Percentiles rank a stretch among this genome's conserved stretches.
Evolutionary conservation across 2,329 filamentous ascomycete genomes (phyloP).

Genomic region (Lachnellula hyalina): DNA sequence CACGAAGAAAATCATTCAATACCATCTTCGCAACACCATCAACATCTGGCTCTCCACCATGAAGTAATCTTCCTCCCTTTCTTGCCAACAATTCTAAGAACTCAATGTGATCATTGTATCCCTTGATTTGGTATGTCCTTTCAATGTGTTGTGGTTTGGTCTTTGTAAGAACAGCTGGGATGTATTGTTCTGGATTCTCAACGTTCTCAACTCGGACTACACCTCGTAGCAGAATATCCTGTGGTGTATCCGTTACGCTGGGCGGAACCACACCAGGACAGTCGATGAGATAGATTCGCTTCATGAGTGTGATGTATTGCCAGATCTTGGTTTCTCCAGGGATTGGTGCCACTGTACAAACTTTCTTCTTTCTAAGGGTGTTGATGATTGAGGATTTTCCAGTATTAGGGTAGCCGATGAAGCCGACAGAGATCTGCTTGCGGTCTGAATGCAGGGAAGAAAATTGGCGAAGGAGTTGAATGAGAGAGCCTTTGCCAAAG

Average conservation of each 20-base stretch:
- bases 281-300: slow-evolving; percentile 90
- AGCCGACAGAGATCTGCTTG: slow-evolving; percentile 90
- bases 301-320: slow-evolving; percentile 97
- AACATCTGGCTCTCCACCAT: slow-evolving; percentile 90
- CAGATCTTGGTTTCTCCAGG: slow-evolving; percentile 97
- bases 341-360: slow-evolving; percentile 88
- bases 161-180: slow-evolving; percentile 71
- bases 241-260: slow-evolving; percentile 73
- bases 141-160: slow-evolving; percentile 87
- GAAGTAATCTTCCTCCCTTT: slow-evolving; percentile 79
- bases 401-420: slow-evolving; percentile 75
- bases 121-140: slow-evolving; percentile 83
- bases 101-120: slow-evolving; percentile 69
- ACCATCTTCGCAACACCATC: slow-evolving; percentile 97
- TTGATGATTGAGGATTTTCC: slow-evolving; percentile 98
- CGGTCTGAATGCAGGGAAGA: slow-evolving; percentile 81
- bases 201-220: slow-evolving; percentile 95
- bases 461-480: slow-evolving; percentile 88
- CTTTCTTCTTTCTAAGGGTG: slow-evolving; percentile 88
- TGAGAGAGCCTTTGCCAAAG: slow-evolving; percentile 92
- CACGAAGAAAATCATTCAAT: slow-evolving; percentile 89
- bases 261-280: slow-evolving; percentile 95
- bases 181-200: slow-evolving; percentile 93
- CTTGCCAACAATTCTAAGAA: slow-evolving; percentile 84
- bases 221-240: slow-evolving; percentile 84